These are phyloP conservation scores for Globisporangium splendens DNA, from an alignment of 352 stramenopile genomes.

Conservation along the genomic window DNA sequence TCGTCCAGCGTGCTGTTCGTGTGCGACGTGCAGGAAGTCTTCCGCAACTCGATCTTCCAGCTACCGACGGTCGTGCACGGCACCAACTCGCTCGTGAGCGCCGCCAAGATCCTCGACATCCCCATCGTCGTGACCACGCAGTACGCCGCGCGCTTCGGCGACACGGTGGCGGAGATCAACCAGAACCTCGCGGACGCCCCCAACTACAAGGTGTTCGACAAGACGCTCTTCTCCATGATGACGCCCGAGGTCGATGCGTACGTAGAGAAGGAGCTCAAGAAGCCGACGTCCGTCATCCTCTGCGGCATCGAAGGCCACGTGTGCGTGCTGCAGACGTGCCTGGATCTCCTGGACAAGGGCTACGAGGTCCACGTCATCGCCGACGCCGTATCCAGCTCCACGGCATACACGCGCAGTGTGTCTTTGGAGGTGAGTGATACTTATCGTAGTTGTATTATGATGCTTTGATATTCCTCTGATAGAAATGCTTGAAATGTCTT, in stretches of 20 bases:
- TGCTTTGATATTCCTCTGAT: no score
- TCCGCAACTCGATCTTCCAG: constrained; percentile 92
- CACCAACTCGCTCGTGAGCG: constrained; percentile 67
- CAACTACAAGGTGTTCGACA: constrained; percentile 89
- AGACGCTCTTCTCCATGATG: constrained; percentile 98
- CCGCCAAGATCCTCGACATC: constrained; percentile 85
- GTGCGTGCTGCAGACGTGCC: constrained; percentile 94
- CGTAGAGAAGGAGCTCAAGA: constrained; percentile 40
- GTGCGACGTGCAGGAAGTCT: constrained; percentile 97
- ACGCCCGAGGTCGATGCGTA: constrained; percentile 90
- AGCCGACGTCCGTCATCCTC: constrained; percentile 88
- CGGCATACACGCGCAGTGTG: constrained; percentile 88
- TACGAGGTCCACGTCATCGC: constrained; percentile 96
- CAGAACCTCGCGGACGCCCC: constrained; percentile 41
- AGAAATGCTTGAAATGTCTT: background rate
- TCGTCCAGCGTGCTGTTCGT: constrained; percentile 89
- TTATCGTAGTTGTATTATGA: no score
- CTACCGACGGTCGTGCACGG: constrained; percentile 89
- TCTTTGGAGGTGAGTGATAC: constrained; percentile 83
- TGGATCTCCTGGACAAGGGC: constrained; percentile 95
- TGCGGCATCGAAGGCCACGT: constrained; percentile 97
- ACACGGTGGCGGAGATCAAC: constrained; percentile 79
- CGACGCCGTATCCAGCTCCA: constrained; percentile 92
- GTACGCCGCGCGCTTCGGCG: constrained; percentile 93
- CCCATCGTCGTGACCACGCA: constrained; percentile 95